Conservation (phyloP, 2,329 filamentous ascomycete species). For the Colletotrichum siamense region DNA sequence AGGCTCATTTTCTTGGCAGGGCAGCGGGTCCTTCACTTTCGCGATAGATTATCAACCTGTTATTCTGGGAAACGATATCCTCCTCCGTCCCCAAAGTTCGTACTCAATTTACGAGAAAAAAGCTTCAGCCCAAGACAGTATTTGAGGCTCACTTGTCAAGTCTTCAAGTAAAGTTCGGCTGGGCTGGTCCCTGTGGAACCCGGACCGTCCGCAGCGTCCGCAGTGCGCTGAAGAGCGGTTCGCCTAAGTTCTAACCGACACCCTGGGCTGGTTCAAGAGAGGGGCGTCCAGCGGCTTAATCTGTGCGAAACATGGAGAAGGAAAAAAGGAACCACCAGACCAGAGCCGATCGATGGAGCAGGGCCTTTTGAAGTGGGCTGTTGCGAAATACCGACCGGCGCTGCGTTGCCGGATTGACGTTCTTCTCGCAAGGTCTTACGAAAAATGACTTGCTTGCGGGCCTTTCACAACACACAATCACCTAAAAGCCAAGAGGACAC, state of each 20-base stretch:
- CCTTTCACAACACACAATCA: not conserved
- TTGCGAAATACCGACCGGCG: not conserved
- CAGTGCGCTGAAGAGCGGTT: not conserved
- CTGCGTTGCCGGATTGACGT: not conserved
- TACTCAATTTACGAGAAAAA: not conserved
- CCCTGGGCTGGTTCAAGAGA: not conserved
- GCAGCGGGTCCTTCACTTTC: not conserved
- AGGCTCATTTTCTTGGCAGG: slow-evolving; percentile 2
- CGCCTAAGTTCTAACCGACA: not conserved
- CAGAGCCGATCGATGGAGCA: slow-evolving; percentile 11
- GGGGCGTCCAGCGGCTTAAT: not conserved
- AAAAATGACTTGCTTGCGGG: not conserved
- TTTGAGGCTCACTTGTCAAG: slow-evolving; percentile 6
- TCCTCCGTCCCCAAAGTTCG: not conserved
- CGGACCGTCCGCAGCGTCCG: not conserved
- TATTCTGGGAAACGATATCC: not conserved
- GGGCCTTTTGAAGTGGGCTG: not conserved
- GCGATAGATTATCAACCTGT: not conserved
- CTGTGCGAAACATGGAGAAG: slow-evolving; percentile 13
- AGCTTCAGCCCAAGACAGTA: not conserved
- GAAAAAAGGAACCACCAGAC: not conserved
- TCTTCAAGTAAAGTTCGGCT: slow-evolving; percentile 13
- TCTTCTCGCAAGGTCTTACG: not conserved
- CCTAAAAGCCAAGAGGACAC: not conserved
- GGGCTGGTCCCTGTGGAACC: not conserved